Conservation (phyloP, 176 grass and related monocot genomes). For the Puya raimondii region DNA sequence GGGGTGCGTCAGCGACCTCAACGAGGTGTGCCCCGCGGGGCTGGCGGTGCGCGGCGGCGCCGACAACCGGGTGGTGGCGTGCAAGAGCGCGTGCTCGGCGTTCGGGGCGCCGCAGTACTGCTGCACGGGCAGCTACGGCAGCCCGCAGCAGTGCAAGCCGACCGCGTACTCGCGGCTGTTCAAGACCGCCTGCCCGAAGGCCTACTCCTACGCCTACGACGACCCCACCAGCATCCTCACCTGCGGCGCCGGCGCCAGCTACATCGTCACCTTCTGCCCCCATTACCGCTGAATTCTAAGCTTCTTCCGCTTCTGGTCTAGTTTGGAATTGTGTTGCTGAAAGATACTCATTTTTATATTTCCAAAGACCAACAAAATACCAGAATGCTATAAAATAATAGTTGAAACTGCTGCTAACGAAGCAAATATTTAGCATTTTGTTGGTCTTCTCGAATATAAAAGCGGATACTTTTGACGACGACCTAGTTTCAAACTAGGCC, state of each 20-base stretch:
- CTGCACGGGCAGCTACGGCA: slow-evolving; percentile 74
- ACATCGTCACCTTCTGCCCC: slow-evolving; percentile 90
- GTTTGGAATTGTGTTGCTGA: no score
- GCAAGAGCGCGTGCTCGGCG: slow-evolving; percentile 77
- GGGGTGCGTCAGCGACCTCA: slow-evolving; percentile 84
- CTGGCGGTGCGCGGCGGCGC: slow-evolving; percentile 52
- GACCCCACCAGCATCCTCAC: slow-evolving; percentile 78
- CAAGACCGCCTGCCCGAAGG: slow-evolving; percentile 85
- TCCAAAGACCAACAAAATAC: no score
- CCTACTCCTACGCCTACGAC: slow-evolving; percentile 91
- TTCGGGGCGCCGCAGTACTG: slow-evolving; percentile 69
- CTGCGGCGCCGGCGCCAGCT: slow-evolving; percentile 65
- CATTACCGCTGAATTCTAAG: slow-evolving; percentile 32
- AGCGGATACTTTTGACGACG: no score
- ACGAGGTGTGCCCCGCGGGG: slow-evolving; percentile 61
- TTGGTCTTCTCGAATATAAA: no score
- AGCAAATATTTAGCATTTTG: no score
- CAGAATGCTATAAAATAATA: no score
- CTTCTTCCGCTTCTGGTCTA: no score
- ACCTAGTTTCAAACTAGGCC: no score
- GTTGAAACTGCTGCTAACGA: no score
- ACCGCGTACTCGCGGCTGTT: slow-evolving; percentile 76
- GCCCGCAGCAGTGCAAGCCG: slow-evolving; percentile 81
- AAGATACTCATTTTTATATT: no score
- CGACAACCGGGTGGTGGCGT: slow-evolving; percentile 44